Conservation (phyloP, 805 yeast species). For the Candida coquimbonensis region DNA sequence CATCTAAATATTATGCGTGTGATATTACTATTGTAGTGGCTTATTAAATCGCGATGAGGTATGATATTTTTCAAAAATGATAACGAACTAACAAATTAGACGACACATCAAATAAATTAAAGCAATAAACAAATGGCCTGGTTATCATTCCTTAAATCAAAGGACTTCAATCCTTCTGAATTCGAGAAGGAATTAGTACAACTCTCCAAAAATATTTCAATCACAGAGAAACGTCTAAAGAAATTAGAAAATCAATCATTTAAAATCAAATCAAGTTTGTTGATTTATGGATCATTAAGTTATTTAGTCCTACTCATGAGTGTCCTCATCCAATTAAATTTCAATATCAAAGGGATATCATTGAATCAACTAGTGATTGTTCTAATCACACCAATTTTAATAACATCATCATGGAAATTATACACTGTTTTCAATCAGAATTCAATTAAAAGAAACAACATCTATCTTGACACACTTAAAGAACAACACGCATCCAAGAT, state of each 20-base stretch:
- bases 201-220: constrained; percentile 30
- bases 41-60: background rate
- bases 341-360: background rate
- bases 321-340: background rate
- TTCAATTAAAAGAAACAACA: constrained; percentile 7
- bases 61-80: background rate
- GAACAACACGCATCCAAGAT: constrained; percentile 46
- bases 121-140: constrained; percentile 7
- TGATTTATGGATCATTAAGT: constrained; percentile 9
- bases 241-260: constrained; percentile 8
- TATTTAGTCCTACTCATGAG: constrained; percentile 3
- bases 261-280: constrained; percentile 2
- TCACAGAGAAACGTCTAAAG: constrained; percentile 21
- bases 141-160: constrained; percentile 22
- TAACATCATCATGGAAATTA: background rate
- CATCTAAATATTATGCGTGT: background rate
- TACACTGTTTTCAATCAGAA: constrained; percentile 1
- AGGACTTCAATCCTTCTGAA: constrained; percentile 33
- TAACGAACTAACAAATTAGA: background rate
- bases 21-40: too few relatives aligned
- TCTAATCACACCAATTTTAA: constrained; percentile 2
- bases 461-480: constrained; percentile 27
- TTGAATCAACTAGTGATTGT: constrained; percentile 1
- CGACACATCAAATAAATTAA: too few relatives aligned
- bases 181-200: constrained; percentile 37